Base-by-base conservation (phyloP, 2,329 filamentous ascomycete species). In the Leptographium lundbergii region DNA sequence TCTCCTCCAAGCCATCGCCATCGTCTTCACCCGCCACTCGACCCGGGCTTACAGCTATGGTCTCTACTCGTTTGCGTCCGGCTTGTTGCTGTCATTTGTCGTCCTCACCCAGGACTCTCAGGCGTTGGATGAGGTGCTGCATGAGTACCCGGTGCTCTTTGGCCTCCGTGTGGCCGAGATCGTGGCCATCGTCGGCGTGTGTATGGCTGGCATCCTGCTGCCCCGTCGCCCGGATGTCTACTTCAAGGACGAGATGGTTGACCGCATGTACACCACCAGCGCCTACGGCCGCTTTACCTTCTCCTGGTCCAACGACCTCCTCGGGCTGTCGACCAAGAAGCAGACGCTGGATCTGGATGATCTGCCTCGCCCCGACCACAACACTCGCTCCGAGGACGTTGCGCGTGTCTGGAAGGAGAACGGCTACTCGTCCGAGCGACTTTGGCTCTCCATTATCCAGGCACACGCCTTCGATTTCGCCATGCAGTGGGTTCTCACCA, bases 181-280 rank as follows among this genome's bases (percentile, higher is more conserved):
- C 24, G 69, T 68, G 10, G 67, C 74, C 13, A 69, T 73, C 17
- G 34, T 81, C n/a, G 66, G 70, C n/a, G 70, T 82, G 22, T 70
- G 72, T 17, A 63, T 80, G 52, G 70, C 75, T 19, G 78, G 78
- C 63, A 62, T 86, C 14, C 75, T 77, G 1, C 72, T 90, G 17
- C 86, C 85, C 4, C 79, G 88, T 51, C 78, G 88, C 13, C 88
- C 88, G 4, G 76, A 84, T 57, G 82, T 91, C 22, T 88, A 77
- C 66, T 74, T 77, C 65, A 62, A 84, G 47, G 82, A 76, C 29
- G 73, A 76, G 54, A 67, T 75, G 4, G 84, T 92, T 36, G 87
- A 91, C 66, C 73, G 74, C 19, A 78, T 86, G 71, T 77, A 76
- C 65, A 86, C 84, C 0, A 75, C 75, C 4, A 84, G 84, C 2